Base-by-base conservation (phyloP, 1,139 yeast genomes). In the Nadsonia commutata region DNA sequence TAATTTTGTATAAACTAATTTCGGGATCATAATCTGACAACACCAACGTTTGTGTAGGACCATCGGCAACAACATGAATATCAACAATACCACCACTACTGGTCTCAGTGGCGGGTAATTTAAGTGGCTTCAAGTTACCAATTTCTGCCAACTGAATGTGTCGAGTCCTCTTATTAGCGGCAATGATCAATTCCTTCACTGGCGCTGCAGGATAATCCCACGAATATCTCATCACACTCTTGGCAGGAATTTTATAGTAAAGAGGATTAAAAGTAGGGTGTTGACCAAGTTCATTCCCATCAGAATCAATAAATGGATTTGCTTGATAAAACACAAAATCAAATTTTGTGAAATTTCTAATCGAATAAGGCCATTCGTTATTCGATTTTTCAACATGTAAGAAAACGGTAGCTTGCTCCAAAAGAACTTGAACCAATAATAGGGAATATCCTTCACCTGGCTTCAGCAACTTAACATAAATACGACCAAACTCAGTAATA, bases 121-220 rank as follows among this genome's bases (percentile, higher is more conserved):
- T 74, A 76, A 90, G 84, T 1, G 97, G 97, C 47, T 78, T 78
- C 49, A 86, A 67, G 49, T 80, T 80, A 20, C 99, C 99, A 53
- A 93, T 86, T 58, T 90, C 98, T 0, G 94, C 93, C 41, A 93
- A 63, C 55, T 85, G 93, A 18, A 93, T 72, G 33, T 78, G 75
- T 48, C 97, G 70, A 56, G 83, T 90, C 37, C 80, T 70, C 1
- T 84, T 84, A 21, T 59, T 57, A 45, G 79, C 81, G 48, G 88
- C 69, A 22, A 93, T 64, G 2, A 85, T 71, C 31, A 93, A 63
- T 55, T 88, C 95, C 58, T 86, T 88, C 40, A 81, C 73, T 11
- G 76, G 67, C 0, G 95, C 96, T 45, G 94, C 85, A 0, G 98
- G 98, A 62, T 76, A 90, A 58, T 93, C 98, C 85, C 95, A 93